phyloP scores from a whole-genome alignment of 1,284 basidiomycete species.

The Marasmius tenuissimus region DNA sequence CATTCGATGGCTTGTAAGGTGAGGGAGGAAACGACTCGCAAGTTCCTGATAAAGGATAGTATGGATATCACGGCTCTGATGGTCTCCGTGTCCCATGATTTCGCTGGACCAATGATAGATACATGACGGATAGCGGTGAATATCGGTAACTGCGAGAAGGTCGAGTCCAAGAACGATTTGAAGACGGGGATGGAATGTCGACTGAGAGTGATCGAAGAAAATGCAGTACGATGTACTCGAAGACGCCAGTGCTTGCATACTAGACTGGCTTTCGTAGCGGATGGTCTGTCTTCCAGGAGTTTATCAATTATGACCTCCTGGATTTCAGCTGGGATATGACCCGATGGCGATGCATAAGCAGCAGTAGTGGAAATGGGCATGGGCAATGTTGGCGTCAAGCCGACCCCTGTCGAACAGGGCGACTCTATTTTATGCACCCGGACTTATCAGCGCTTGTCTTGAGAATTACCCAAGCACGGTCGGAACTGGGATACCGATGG shows the following conservation, averaged over 20 bases:
- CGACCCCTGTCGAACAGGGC: too few relatives aligned
- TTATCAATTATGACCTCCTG: neutral
- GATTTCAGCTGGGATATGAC: neutral
- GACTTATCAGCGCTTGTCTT: too few relatives aligned
- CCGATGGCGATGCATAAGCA: neutral
- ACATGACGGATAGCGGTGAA: conserved; percentile 17
- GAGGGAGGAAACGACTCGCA: conserved; percentile 10
- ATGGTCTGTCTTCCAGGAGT: neutral
- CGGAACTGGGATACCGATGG: too few relatives aligned
- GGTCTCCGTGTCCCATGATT: conserved; percentile 6
- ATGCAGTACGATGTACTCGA: conserved; percentile 9
- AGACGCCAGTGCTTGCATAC: conserved; percentile 21
- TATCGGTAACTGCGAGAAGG: conserved; percentile 17
- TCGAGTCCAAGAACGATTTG: conserved; percentile 9
- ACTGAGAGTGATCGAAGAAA: conserved; percentile 4
- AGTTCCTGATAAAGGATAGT: conserved; percentile 3
- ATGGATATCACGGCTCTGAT: conserved; percentile 6
- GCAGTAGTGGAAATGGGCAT: neutral
- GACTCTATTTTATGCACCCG: too few relatives aligned
- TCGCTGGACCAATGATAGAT: conserved; percentile 3
- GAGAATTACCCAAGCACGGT: too few relatives aligned
- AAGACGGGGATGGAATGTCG: conserved; percentile 13
- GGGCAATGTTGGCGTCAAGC: neutral
- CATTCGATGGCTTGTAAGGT: neutral
- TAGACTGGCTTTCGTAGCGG: neutral